Conservation (phyloP, 148 eudicot species). For the Fagopyrum homotropicum region DNA sequence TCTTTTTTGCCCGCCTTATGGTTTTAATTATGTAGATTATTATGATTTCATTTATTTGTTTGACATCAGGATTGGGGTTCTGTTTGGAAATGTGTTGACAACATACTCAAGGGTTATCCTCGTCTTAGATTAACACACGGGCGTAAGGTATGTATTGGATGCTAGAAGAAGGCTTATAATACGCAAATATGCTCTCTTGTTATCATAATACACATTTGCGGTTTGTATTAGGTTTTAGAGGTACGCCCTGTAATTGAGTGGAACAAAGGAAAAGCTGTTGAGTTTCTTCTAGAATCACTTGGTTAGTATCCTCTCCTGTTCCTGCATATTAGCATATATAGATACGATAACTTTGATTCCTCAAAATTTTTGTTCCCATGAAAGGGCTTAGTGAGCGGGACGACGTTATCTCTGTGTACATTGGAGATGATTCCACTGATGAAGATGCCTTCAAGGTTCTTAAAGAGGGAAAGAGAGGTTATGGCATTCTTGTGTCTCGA, state of each 20-base stretch:
- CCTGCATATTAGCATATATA: slow-evolving; percentile 14
- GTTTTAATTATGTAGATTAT: background rate
- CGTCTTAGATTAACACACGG: slow-evolving; percentile 78
- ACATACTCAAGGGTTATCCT: slow-evolving; percentile 57
- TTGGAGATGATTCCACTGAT: slow-evolving; percentile 96
- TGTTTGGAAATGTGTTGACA: slow-evolving; percentile 48
- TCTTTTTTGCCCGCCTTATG: background rate
- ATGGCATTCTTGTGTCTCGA: slow-evolving; percentile 78
- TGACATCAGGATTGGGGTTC: slow-evolving; percentile 55
- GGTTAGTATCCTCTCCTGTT: slow-evolving; percentile 27
- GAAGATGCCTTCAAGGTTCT: slow-evolving; percentile 98
- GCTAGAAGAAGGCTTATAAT: no score
- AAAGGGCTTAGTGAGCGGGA: slow-evolving; percentile 56
- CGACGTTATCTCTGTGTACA: slow-evolving; percentile 82
- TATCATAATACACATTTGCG: background rate
- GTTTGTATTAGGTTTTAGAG: slow-evolving; percentile 56
- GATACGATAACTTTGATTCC: background rate
- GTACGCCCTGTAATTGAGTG: slow-evolving; percentile 86
- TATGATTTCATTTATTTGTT: background rate
- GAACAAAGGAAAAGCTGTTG: slow-evolving; percentile 98
- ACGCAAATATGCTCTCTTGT: background rate
- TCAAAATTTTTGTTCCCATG: background rate
- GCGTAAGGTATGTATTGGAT: slow-evolving; percentile 45
- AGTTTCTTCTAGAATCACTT: slow-evolving; percentile 83
- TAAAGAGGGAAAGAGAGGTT: slow-evolving; percentile 65